Percentiles rank a stretch among this genome's conserved stretches.
These are phyloP conservation scores for Acer negundo DNA, from an alignment of 345 rosid genomes.

Conservation along the genomic window DNA sequence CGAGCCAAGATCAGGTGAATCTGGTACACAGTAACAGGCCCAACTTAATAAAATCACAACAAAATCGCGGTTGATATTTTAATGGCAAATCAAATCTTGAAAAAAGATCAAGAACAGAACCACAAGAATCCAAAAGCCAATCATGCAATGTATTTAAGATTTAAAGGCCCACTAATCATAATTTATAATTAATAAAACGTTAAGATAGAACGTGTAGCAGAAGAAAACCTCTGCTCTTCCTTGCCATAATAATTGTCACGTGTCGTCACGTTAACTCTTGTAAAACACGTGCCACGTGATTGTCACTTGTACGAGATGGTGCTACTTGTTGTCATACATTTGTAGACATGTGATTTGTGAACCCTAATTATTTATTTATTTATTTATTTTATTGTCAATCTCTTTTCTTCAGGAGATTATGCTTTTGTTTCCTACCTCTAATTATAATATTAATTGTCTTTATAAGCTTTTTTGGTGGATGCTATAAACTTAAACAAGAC, in stretches of 20 bases:
- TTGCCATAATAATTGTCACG: constrained; percentile 7
- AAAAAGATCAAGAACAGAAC: background rate
- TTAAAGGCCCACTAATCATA: background rate
- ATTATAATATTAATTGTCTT: background rate
- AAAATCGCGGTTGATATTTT: background rate
- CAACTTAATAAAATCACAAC: background rate
- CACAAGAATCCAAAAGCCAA: background rate
- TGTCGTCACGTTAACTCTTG: constrained; percentile 18
- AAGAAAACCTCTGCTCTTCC: background rate
- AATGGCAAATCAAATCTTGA: background rate
- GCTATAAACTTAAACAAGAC: background rate
- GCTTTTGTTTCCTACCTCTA: background rate
- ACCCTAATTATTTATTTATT: no score
- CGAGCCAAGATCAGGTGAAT: background rate
- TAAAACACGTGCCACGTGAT: constrained; percentile 23
- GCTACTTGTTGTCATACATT: background rate
- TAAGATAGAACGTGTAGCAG: background rate
- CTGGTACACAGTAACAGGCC: background rate
- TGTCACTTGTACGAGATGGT: constrained; percentile 5
- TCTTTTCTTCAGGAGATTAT: background rate
- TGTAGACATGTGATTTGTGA: no score
- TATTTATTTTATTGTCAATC: background rate
- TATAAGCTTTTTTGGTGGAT: background rate
- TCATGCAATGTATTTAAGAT: background rate
- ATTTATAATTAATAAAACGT: no score